Evolutionary conservation across 2,329 filamentous ascomycete species (phyloP).

Genomic region (Epichloe brachyelytri): DNA sequence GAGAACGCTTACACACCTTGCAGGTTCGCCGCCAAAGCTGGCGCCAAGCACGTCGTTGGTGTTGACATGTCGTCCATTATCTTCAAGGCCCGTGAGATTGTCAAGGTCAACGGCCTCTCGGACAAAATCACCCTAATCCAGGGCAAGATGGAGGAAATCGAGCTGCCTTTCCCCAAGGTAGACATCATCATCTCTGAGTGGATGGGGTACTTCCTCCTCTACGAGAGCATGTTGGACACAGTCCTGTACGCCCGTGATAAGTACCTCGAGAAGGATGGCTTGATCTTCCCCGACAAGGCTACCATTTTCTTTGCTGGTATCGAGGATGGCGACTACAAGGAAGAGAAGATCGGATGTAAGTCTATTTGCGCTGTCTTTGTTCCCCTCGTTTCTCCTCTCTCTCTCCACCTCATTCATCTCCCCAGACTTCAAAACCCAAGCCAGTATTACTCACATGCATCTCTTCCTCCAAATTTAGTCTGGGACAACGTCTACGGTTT

Average conservation of each 20-base stretch:
- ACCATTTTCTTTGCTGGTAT: slow-evolving; percentile 95
- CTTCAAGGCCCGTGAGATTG: slow-evolving; percentile 94
- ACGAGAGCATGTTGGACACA: slow-evolving; percentile 98
- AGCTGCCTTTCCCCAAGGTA: slow-evolving; percentile 85
- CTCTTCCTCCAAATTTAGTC: slow-evolving; percentile 43
- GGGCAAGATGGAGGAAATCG: slow-evolving; percentile 99
- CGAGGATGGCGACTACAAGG: slow-evolving; percentile 98
- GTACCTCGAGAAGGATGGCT: slow-evolving; percentile 72
- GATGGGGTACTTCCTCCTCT: slow-evolving; percentile 99
- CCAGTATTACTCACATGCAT: neutral
- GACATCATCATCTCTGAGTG: slow-evolving; percentile 99
- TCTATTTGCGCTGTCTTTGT: slow-evolving; percentile 6
- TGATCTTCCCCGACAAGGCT: slow-evolving; percentile 98
- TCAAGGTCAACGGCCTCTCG: slow-evolving; percentile 77
- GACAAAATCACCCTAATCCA: slow-evolving; percentile 96
- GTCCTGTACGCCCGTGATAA: slow-evolving; percentile 91
- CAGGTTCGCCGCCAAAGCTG: slow-evolving; percentile 94
- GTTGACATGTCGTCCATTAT: slow-evolving; percentile 99
- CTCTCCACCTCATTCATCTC: neutral
- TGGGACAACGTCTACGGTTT: slow-evolving; percentile 99
- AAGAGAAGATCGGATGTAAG: slow-evolving; percentile 98
- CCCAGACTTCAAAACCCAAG: neutral
- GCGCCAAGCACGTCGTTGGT: slow-evolving; percentile 95
- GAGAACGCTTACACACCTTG: slow-evolving; percentile 1
- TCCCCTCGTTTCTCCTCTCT: neutral